These are phyloP conservation scores for Penicillium roqueforti DNA, from an alignment of 495 filamentous ascomycete genomes.

Conservation along the genomic window DNA sequence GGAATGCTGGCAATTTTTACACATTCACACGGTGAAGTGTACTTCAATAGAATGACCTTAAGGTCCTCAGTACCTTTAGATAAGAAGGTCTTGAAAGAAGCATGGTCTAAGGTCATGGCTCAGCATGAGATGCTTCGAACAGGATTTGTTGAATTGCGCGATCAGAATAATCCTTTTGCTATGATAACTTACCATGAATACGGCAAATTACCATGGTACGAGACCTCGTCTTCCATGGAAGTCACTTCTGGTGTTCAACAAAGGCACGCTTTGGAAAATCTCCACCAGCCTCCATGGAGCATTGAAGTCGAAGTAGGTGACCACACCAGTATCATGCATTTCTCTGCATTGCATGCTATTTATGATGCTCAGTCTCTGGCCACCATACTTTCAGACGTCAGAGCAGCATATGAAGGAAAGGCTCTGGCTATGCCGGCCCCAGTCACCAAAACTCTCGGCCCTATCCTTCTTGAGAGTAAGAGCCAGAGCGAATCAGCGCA, in stretches of 20 bases:
- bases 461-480: slow-evolving; percentile 47
- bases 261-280: slow-evolving; percentile 25
- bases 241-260: slow-evolving; percentile 12
- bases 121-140: slow-evolving; percentile 68
- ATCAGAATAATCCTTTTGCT: slow-evolving; percentile 52
- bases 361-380: slow-evolving; percentile 73
- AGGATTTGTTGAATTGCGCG: slow-evolving; percentile 53
- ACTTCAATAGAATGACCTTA: slow-evolving; percentile 76
- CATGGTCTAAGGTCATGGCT: slow-evolving; percentile 55
- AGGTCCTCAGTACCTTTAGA: slow-evolving; percentile 50
- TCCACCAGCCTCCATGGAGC: slow-evolving; percentile 48
- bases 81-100: slow-evolving; percentile 46
- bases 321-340: slow-evolving; percentile 29
- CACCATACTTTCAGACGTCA: slow-evolving; percentile 54
- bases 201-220: slow-evolving; percentile 43
- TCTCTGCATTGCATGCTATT: slow-evolving; percentile 67
- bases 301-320: slow-evolving; percentile 32
- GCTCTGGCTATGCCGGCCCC: slow-evolving; percentile 13
- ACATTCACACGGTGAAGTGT: slow-evolving; percentile 57
- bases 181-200: slow-evolving; percentile 55
- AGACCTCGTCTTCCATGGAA: slow-evolving; percentile 18
- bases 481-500: slow-evolving; percentile 32
- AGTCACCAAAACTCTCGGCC: slow-evolving; percentile 42
- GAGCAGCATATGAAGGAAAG: slow-evolving; percentile 30
- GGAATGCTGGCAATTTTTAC: slow-evolving; percentile 76